Conservation (phyloP, 805 yeast species). For the Metschnikowia dekortorum region DNA sequence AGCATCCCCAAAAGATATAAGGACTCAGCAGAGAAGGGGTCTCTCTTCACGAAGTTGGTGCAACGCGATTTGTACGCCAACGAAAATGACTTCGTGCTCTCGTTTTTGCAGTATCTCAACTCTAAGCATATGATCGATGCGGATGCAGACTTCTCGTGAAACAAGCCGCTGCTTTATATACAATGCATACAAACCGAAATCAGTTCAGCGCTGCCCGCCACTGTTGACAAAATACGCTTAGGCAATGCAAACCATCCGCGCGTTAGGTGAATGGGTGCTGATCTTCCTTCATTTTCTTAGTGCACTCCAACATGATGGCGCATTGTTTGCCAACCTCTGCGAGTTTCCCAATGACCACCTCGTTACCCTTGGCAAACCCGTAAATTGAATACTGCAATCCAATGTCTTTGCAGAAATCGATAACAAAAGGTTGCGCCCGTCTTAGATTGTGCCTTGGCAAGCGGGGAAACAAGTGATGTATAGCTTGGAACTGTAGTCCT, state of each 20-base stretch:
- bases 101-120: slow-evolving; percentile 38
- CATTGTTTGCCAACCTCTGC: slow-evolving; percentile 80
- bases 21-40: slow-evolving; percentile 9
- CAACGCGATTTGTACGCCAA: slow-evolving; percentile 39
- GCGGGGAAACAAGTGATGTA: slow-evolving; percentile 87
- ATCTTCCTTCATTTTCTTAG: slow-evolving; percentile 57
- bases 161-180: neutral
- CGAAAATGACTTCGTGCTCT: slow-evolving; percentile 38
- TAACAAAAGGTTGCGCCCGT: slow-evolving; percentile 64
- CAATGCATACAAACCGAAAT: neutral
- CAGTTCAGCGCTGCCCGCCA: neutral
- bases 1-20: slow-evolving; percentile 15
- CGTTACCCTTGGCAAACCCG: slow-evolving; percentile 78
- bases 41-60: slow-evolving; percentile 16
- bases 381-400: slow-evolving; percentile 80
- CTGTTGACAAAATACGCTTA: neutral
- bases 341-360: slow-evolving; percentile 61
- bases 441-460: slow-evolving; percentile 86
- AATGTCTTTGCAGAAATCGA: slow-evolving; percentile 68
- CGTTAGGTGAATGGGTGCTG: slow-evolving; percentile 18
- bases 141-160: slow-evolving; percentile 5
- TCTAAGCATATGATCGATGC: slow-evolving; percentile 23
- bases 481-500: slow-evolving; percentile 86
- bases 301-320: slow-evolving; percentile 66
- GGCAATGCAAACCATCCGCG: neutral